Evolutionary conservation across 306 rosid genomes (phyloP).

Genomic region (Sindora glabra): DNA sequence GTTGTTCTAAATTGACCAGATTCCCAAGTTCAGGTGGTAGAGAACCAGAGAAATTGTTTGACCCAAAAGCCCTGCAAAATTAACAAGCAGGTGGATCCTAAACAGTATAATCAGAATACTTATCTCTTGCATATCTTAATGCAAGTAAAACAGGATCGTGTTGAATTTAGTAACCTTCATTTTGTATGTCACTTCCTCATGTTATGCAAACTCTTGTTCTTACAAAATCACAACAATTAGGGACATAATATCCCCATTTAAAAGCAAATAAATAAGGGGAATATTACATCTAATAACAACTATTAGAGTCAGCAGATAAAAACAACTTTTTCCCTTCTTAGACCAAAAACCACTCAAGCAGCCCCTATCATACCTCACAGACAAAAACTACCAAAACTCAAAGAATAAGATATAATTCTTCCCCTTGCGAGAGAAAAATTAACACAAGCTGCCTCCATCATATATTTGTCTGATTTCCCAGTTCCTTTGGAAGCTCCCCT

Average conservation of each 20-base stretch:
- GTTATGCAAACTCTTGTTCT: too few relatives aligned
- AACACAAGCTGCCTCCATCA: slow-evolving; percentile 36
- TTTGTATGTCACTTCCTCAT: neutral
- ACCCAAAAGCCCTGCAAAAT: slow-evolving; percentile 31
- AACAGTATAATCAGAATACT: neutral
- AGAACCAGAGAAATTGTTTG: slow-evolving; percentile 72
- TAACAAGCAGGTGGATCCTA: neutral
- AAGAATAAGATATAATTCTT: neutral
- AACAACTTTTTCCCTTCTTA: too few relatives aligned
- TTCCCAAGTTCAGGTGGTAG: slow-evolving; percentile 71
- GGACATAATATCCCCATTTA: neutral
- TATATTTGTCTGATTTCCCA: slow-evolving; percentile 49
- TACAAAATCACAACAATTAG: too few relatives aligned
- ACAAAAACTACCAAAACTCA: neutral
- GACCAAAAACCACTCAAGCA: too few relatives aligned
- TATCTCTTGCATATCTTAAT: neutral
- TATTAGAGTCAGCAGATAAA: too few relatives aligned
- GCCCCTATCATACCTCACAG: too few relatives aligned
- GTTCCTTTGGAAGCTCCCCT: slow-evolving; percentile 68
- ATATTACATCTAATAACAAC: too few relatives aligned
- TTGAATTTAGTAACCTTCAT: neutral
- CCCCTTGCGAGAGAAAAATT: slow-evolving; percentile 8
- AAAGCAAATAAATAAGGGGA: neutral
- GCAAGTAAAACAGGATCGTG: neutral
- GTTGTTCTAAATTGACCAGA: slow-evolving; percentile 31